Conservation (phyloP, 306 rosid species). For the Acacia confusa region DNA sequence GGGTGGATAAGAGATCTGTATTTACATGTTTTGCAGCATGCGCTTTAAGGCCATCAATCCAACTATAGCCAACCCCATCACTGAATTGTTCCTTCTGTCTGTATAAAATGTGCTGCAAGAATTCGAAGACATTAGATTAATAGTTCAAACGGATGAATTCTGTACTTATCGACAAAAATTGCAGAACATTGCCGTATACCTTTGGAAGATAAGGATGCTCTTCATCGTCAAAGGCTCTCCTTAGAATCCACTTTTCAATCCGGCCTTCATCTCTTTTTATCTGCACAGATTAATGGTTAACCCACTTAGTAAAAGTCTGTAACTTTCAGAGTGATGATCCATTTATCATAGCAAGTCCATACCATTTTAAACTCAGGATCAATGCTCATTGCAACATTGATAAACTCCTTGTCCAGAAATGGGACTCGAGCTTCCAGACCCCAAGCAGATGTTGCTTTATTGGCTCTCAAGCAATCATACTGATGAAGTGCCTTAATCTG, state of each 20-base stretch:
- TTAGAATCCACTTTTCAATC: slow-evolving; percentile 86
- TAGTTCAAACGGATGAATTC: slow-evolving; percentile 17
- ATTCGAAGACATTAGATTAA: slow-evolving; percentile 20
- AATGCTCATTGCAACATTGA: slow-evolving; percentile 78
- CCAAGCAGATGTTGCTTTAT: slow-evolving; percentile 94
- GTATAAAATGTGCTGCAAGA: slow-evolving; percentile 79
- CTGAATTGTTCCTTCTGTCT: slow-evolving; percentile 98
- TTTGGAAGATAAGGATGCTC: slow-evolving; percentile 89
- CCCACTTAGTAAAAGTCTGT: neutral
- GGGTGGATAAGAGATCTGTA: no score
- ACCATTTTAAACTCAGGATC: slow-evolving; percentile 86
- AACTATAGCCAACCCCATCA: slow-evolving; percentile 95
- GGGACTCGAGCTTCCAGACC: slow-evolving; percentile 97
- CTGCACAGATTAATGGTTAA: slow-evolving; percentile 40
- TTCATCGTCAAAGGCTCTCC: slow-evolving; percentile 93
- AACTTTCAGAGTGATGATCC: slow-evolving; percentile 5
- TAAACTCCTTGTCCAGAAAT: slow-evolving; percentile 82
- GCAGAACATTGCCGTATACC: slow-evolving; percentile 43
- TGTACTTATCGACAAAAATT: neutral
- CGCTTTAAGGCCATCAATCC: slow-evolving; percentile 95
- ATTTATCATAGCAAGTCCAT: slow-evolving; percentile 3
- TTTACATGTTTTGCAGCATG: slow-evolving; percentile 87
- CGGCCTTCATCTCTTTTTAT: slow-evolving; percentile 72
- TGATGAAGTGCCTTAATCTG: slow-evolving; percentile 91
- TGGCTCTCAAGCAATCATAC: slow-evolving; percentile 90